Conservation (phyloP, 352 stramenopile species). For the Pythium vanterpoolii region DNA sequence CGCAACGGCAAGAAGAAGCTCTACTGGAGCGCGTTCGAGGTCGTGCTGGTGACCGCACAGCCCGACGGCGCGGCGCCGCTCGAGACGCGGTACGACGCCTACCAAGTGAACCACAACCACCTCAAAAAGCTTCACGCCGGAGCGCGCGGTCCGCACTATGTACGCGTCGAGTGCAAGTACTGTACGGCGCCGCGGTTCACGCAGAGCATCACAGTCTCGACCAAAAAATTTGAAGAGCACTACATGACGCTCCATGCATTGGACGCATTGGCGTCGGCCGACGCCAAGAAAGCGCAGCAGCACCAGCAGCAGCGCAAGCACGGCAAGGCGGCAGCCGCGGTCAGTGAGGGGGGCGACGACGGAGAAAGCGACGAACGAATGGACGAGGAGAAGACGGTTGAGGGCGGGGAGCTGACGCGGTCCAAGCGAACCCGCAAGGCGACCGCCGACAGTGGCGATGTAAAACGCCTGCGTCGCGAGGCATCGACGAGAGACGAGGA, state of each 20-base stretch:
- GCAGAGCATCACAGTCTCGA: conserved; percentile 31
- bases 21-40: conserved; percentile 27
- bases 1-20: conserved; percentile 32
- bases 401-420: not conserved
- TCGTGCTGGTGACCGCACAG: conserved; percentile 15
- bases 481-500: conserved; percentile 15
- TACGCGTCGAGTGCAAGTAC: conserved; percentile 30
- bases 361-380: conserved; percentile 8
- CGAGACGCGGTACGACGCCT: conserved; percentile 25
- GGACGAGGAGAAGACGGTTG: not conserved
- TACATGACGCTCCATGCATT: conserved; percentile 26
- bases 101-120: conserved; percentile 27
- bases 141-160: conserved; percentile 10
- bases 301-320: conserved; percentile 12
- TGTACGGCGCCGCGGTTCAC: conserved; percentile 26
- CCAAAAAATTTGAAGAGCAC: conserved; percentile 32
- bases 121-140: conserved; percentile 27
- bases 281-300: conserved; percentile 16
- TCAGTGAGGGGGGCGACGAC: not conserved
- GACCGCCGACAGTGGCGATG: not conserved
- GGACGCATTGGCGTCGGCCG: conserved; percentile 18
- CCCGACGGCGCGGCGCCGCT: not conserved
- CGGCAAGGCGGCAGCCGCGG: not conserved
- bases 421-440: not conserved
- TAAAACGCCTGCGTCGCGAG: conserved; percentile 15